Evolutionary conservation across 2,329 filamentous ascomycete species (phyloP), one percentile per base, ranked within the genome.

Genomic region (Aspergillus luchuensis): DNA sequence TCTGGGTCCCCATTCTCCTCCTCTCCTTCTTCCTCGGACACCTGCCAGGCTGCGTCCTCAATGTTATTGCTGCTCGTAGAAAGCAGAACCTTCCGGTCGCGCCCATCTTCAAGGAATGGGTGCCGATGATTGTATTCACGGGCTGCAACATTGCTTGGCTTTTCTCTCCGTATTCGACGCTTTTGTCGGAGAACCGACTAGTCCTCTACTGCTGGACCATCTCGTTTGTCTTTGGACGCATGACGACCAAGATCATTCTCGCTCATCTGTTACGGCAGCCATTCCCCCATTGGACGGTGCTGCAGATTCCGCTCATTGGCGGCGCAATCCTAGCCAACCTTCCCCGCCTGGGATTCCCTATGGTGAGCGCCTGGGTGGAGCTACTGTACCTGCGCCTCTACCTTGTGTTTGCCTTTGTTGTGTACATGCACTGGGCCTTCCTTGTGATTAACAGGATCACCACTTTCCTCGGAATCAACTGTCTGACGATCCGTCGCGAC

Each of bases 191-290:
- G 62, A 97, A 98, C 79, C 91, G 95, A 72, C 85, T 99, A 1
- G 88, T 96, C 10, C 85, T 98, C 50, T 96, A 97, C 77, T 97
- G 93, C 80, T 79, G 96, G 62, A 96, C 91, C 61, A 90, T 98
- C 83, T 91, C 91, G n/a, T 93, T 98, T 70, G 95, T 97, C 61
- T 98, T 99, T 76, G 95, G 95, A 38, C 90, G 95, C 67, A 92
- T 99, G 89, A 98, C 95, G 0, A 99, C 95, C 41, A 99, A 98
- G 82, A 98, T 98, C 78, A 99, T 99, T 73, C 87, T 99, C 17
- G 94, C 95, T 2, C 95, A 99, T 77, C 83, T 99, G 55, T 95
- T 95, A 2, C 87, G 87, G 64, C 95, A 98, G 76, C 91, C 94
- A 3, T 99, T 98, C 79, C 95, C 95, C 1, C 96, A 91, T 84